These are phyloP conservation scores for Erysimum cheiranthoides DNA, from an alignment of 345 rosid species.

Conservation along the genomic window DNA sequence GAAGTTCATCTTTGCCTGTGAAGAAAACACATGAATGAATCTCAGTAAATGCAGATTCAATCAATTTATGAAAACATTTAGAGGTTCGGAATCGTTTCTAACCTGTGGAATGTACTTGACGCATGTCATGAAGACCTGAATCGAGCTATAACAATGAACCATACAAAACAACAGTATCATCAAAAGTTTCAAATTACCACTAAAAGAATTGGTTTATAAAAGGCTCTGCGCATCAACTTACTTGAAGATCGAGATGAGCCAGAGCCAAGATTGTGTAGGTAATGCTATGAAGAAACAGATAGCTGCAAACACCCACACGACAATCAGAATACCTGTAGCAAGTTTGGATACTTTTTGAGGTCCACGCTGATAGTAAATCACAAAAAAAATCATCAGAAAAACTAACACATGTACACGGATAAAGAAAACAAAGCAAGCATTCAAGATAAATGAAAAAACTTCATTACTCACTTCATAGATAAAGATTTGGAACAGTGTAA, in stretches of 20 bases:
- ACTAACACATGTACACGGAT: neutral
- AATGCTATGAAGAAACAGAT: slow-evolving; percentile 78
- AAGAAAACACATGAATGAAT: slow-evolving; percentile 1
- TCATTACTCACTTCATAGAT: slow-evolving; percentile 69
- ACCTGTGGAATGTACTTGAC: slow-evolving; percentile 95
- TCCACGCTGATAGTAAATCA: slow-evolving; percentile 67
- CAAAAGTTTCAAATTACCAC: neutral
- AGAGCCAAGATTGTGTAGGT: slow-evolving; percentile 79
- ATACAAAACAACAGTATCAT: neutral
- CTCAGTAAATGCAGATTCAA: neutral
- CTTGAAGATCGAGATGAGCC: slow-evolving; percentile 84
- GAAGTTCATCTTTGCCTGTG: slow-evolving; percentile 82
- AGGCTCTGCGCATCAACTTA: slow-evolving; percentile 48
- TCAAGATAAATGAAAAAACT: neutral
- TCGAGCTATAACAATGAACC: slow-evolving; percentile 64
- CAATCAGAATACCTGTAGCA: slow-evolving; percentile 57
- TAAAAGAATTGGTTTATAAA: neutral
- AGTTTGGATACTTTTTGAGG: slow-evolving; percentile 74
- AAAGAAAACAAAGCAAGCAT: slow-evolving; percentile 2
- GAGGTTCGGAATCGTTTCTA: slow-evolving; percentile 26
- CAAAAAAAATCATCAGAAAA: slow-evolving; percentile 15
- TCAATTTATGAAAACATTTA: neutral
- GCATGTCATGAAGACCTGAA: slow-evolving; percentile 83
- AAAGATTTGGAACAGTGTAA: slow-evolving; percentile 70
- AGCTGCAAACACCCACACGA: slow-evolving; percentile 66